A percentile compares a stretch with the other conserved stretches of the same genome.
These are phyloP conservation scores for Phaseolus coccineus DNA, from an alignment of 331 rosid genomes.

Conservation along the genomic window DNA sequence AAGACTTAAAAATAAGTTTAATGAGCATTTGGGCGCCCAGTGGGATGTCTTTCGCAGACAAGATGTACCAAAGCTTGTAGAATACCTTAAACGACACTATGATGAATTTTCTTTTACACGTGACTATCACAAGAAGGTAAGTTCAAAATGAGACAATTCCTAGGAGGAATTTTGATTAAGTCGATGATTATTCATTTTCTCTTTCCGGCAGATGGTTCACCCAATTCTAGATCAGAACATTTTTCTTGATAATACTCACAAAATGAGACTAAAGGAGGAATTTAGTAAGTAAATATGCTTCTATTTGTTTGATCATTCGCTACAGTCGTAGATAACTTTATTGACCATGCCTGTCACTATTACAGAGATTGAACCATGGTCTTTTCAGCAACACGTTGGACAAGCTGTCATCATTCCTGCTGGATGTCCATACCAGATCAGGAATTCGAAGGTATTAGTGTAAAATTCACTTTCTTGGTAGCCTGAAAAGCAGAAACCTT, in stretches of 20 bases:
- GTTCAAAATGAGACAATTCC: constrained; percentile 38
- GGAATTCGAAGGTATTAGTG: constrained; percentile 74
- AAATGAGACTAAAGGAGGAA: constrained; percentile 87
- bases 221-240: constrained; percentile 92
- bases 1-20: constrained; percentile 39
- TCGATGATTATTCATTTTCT: constrained; percentile 42
- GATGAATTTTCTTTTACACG: constrained; percentile 56
- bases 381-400: constrained; percentile 87
- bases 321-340: constrained; percentile 34
- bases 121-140: constrained; percentile 61
- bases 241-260: constrained; percentile 84
- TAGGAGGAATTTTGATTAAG: constrained; percentile 37
- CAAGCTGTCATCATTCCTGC: constrained; percentile 99
- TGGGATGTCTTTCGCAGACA: constrained; percentile 97
- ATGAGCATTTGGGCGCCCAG: constrained; percentile 63
- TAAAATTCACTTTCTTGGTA: constrained; percentile 1
- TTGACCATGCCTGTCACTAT: constrained; percentile 39
- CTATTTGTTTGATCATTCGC: constrained; percentile 36
- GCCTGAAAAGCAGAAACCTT: constrained; percentile 27
- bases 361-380: constrained; percentile 97
- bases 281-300: constrained; percentile 62
- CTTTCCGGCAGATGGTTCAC: constrained; percentile 76
- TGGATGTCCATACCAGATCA: constrained; percentile 97
- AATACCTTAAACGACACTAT: constrained; percentile 76
- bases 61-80: constrained; percentile 89